Conservation (phyloP, 257 asterid genomes). For the Anisodus acutangulus region DNA sequence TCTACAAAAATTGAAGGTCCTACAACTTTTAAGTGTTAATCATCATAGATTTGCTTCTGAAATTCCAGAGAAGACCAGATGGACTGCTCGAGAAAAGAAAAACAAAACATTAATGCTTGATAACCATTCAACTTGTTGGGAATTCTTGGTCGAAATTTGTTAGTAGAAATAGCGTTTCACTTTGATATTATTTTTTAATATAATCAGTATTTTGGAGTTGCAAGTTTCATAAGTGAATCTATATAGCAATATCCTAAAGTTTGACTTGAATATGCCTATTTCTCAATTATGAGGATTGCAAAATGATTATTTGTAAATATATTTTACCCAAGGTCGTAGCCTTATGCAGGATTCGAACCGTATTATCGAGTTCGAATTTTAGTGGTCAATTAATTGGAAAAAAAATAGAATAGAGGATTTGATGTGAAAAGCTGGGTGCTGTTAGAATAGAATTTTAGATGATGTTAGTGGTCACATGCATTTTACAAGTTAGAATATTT, state of each 20-base stretch:
- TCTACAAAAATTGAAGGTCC: constrained; percentile 10
- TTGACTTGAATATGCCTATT: background rate
- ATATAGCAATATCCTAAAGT: too few species aligned
- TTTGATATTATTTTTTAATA: background rate
- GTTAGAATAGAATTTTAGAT: too few species aligned
- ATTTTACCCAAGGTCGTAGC: background rate
- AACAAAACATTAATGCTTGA: background rate
- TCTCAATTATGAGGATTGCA: background rate
- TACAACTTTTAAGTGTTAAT: background rate
- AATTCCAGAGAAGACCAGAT: too few species aligned
- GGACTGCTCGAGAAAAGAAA: constrained; percentile 3
- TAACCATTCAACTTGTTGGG: background rate
- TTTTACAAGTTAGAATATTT: too few species aligned
- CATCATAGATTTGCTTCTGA: background rate
- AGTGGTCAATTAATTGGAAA: too few species aligned
- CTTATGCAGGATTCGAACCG: background rate
- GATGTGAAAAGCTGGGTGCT: background rate
- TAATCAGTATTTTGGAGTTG: background rate
- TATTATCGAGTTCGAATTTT: background rate
- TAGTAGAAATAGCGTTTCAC: background rate
- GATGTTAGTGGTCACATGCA: too few species aligned
- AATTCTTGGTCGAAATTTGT: background rate
- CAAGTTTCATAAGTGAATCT: background rate
- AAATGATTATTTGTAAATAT: background rate
- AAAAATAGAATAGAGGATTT: background rate